Evolutionary conservation across 2,329 filamentous ascomycete species (phyloP).

Genomic region (Pseudogymnoascus sp.): DNA sequence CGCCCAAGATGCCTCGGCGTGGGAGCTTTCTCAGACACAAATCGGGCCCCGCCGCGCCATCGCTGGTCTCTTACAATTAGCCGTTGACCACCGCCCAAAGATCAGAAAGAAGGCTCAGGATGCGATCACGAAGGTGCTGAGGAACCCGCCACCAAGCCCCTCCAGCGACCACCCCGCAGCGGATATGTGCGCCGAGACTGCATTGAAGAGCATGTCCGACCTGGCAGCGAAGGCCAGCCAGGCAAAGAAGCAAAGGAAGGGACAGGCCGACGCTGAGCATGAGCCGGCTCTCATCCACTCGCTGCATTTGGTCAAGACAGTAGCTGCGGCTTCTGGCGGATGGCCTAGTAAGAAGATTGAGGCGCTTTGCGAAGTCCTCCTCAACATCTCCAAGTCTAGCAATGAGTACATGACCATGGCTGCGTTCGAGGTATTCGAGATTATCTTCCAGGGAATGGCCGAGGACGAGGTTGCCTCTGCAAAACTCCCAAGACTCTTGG

Average conservation of each 20-base stretch:
- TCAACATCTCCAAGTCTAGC: slow-evolving; percentile 80
- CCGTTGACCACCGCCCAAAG: slow-evolving; percentile 83
- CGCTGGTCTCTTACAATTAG: slow-evolving; percentile 74
- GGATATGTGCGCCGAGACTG: slow-evolving; percentile 91
- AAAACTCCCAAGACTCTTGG: slow-evolving; percentile 81
- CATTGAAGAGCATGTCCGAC: slow-evolving; percentile 70
- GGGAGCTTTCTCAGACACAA: slow-evolving; percentile 76
- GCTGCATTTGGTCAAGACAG: slow-evolving; percentile 82
- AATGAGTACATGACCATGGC: slow-evolving; percentile 97
- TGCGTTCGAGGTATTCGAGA: slow-evolving; percentile 93
- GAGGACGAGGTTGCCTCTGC: slow-evolving; percentile 76
- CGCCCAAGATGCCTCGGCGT: slow-evolving; percentile 79
- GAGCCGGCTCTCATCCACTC: slow-evolving; percentile 86
- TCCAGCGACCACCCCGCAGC: slow-evolving; percentile 90
- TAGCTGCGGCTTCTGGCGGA: slow-evolving; percentile 78
- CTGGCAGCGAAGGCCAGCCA: slow-evolving; percentile 55
- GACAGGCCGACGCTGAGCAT: slow-evolving; percentile 48
- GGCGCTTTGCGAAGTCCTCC: slow-evolving; percentile 75
- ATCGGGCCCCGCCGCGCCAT: slow-evolving; percentile 81
- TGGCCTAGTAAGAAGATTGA: slow-evolving; percentile 98
- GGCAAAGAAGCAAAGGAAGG: slow-evolving; percentile 62
- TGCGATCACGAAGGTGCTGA: slow-evolving; percentile 73
- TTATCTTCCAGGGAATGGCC: slow-evolving; percentile 89
- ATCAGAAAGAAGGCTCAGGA: slow-evolving; percentile 91
- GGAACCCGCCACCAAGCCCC: slow-evolving; percentile 80